Base-by-base conservation (phyloP, 2,329 filamentous ascomycete species). In the Pseudogymnoascus sp. region DNA sequence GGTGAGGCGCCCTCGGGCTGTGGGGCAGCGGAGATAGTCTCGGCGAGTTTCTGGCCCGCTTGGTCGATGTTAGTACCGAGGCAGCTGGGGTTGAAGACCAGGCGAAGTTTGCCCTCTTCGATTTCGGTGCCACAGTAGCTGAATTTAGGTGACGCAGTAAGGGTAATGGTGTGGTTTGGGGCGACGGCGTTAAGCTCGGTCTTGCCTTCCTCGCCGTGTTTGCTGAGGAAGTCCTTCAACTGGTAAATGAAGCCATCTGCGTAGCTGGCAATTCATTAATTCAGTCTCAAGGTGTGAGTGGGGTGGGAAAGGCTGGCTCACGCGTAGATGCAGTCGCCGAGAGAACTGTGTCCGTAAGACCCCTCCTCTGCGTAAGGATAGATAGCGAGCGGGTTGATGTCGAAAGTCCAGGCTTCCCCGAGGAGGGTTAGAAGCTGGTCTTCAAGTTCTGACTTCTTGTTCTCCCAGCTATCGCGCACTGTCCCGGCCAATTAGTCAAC, bases 391-490 rank as follows among this genome's bases (percentile, higher is more conserved):
- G 78, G 76, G 65, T 80, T 75, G 67, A 80, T 74, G 6, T 81
- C 77, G 33, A 82, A 72, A 5, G 76, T 81, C 81, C 81, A 84
- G 6, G 74, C 39, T 37, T 73, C 71, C n/a, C 78, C 79, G 2
- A 83, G 75, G 43, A 77, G 49, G 0, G 75, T 73, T 0, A 78
- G 78, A 41, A 83, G 67, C 61, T 76, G 69, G 61, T 74, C 69
- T 69, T 81, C 80, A 12, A 77, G 65, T 2, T 75, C 77, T 0
- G 65, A 69, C 67, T 78, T 81, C 62, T 78, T 80, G 62, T 69
- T 74, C 16, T 83, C 80, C 75, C 76, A 83, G 14, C 77, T 74
- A 67, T 83, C 82, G 5, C 81, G 79, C 65, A 83, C 80, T 83
- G 43, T 8, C 12, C 14, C 16, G 16, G 23, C 66, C 41, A 69